A percentile compares a stretch with the other conserved stretches of the same genome.
These are phyloP conservation scores for Silene uniflora DNA, from an alignment of 148 eudicot species.

Conservation along the genomic window DNA sequence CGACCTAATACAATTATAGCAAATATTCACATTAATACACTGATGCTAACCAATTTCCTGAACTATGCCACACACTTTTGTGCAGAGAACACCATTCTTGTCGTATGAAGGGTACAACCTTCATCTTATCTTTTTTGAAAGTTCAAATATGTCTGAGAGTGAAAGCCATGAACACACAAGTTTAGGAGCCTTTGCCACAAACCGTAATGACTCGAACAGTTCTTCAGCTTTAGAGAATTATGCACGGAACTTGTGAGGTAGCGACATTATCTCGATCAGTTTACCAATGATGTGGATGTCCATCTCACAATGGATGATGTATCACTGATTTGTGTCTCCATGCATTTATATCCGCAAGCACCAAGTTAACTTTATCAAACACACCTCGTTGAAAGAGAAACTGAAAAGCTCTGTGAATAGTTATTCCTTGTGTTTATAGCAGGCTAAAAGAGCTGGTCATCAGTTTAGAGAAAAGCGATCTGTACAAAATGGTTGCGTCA, in stretches of 20 bases:
- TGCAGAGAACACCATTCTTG: no score
- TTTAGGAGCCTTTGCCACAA: no score
- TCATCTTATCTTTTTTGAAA: no score
- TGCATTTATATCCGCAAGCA: conserved; percentile 41
- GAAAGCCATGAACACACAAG: no score
- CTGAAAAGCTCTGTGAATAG: conserved; percentile 37
- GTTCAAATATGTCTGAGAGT: no score
- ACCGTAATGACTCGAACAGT: no score
- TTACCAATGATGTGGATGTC: conserved; percentile 30
- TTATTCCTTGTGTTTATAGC: conserved; percentile 8
- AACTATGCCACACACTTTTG: no score
- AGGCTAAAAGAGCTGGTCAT: conserved; percentile 3
- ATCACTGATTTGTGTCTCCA: conserved; percentile 36
- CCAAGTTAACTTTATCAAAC: conserved; percentile 33
- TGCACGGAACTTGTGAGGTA: conserved; percentile 42
- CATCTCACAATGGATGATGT: conserved; percentile 41
- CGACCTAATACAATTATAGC: no score
- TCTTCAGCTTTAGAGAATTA: no score
- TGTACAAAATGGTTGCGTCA: conserved; percentile 57
- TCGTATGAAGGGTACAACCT: no score
- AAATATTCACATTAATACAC: no score
- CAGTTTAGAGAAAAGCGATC: conserved; percentile 37
- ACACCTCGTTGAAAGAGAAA: conserved; percentile 34
- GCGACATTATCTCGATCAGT: conserved; percentile 44
- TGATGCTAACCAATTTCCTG: no score